Conservation (phyloP, 2,329 filamentous ascomycete genomes). For the Ceratocystis diversiconidia region DNA sequence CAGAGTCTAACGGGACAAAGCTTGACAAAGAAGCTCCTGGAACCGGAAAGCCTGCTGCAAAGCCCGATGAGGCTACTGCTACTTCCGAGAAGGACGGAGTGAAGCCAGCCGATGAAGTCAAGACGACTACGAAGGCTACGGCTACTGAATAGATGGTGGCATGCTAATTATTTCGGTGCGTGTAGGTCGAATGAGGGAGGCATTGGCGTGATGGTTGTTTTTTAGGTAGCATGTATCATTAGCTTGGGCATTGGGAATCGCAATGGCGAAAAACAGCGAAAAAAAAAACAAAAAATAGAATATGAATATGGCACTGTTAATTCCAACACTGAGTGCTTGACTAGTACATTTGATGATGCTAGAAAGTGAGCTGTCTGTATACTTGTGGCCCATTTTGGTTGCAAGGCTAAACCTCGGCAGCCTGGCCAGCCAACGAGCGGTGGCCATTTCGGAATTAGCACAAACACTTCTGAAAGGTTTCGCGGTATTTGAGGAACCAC, state of each 20-base stretch:
- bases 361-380: not conserved
- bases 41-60: constrained; percentile 14
- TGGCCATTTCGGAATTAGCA: constrained; percentile 9
- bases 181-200: not conserved
- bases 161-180: not conserved
- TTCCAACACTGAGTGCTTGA: not conserved
- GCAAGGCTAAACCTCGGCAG: not conserved
- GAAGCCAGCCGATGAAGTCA: not conserved
- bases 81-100: not conserved
- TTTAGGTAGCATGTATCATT: not conserved
- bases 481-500: not conserved
- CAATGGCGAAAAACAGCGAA: not conserved
- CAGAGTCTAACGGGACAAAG: not conserved
- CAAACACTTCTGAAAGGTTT: not conserved
- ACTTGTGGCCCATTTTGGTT: not conserved
- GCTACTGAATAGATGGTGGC: not conserved
- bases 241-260: not conserved
- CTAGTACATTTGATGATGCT: not conserved
- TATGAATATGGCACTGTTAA: not conserved
- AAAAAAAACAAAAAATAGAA: not conserved
- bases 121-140: not conserved
- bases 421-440: not conserved
- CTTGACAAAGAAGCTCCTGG: not conserved
- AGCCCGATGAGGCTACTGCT: not conserved
- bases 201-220: not conserved